These are phyloP conservation scores for Gnomoniopsis smithogilvyi DNA, from an alignment of 2,329 filamentous ascomycete genomes.

Conservation along the genomic window DNA sequence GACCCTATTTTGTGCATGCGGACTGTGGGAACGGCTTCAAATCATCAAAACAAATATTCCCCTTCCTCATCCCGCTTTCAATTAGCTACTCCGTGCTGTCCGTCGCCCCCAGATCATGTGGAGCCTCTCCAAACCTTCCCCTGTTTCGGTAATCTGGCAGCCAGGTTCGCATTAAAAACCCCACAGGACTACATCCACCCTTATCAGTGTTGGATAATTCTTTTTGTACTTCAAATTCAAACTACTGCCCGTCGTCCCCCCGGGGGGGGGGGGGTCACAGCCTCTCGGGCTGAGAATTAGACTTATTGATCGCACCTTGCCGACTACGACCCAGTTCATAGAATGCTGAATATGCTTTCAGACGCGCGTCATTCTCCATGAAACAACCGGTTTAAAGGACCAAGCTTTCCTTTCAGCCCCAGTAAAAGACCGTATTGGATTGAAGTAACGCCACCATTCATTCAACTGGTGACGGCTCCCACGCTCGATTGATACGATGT, in stretches of 20 bases:
- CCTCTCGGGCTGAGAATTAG: no score
- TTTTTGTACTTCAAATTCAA: slow-evolving; percentile 1
- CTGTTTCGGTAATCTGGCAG: slow-evolving; percentile 11
- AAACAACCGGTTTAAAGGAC: no score
- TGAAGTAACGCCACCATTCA: no score
- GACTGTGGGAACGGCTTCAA: background rate
- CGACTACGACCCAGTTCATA: no score
- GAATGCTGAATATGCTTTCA: no score
- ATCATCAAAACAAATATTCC: background rate
- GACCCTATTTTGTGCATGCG: background rate
- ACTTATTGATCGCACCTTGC: no score
- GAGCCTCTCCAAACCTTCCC: background rate
- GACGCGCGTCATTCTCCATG: no score
- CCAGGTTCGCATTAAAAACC: background rate
- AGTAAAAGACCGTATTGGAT: no score
- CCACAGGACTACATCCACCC: slow-evolving; percentile 1
- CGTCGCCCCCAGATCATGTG: slow-evolving; percentile 7
- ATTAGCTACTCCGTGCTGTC: background rate
- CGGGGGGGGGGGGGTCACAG: no score
- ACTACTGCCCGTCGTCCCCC: background rate
- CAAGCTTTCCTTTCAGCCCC: no score
- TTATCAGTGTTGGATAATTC: slow-evolving; percentile 15
- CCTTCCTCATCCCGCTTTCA: background rate
- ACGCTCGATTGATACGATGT: no score
- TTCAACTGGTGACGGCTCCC: no score